These are phyloP conservation scores for Phytopythium kandeliae DNA, from an alignment of 352 stramenopile species.

Conservation along the genomic window DNA sequence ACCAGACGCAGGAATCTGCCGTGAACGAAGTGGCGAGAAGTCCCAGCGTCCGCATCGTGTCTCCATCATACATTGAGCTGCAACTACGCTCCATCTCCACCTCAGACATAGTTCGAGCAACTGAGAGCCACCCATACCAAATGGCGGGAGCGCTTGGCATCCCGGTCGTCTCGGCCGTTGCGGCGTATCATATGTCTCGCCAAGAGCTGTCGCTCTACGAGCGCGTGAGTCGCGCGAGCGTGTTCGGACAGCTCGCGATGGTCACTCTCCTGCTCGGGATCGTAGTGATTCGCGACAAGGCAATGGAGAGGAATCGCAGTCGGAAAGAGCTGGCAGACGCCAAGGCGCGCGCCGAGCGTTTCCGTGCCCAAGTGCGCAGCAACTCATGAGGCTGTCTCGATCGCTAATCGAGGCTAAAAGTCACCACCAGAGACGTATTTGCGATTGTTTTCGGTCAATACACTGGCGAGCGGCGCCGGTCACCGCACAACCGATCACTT, in stretches of 20 bases:
- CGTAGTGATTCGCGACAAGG: slow-evolving; percentile 1
- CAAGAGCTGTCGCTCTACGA: neutral
- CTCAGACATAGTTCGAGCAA: neutral
- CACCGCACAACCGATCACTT: no score
- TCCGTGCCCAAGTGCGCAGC: neutral
- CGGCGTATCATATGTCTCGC: neutral
- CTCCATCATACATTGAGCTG: slow-evolving; percentile 1
- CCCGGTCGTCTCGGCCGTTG: neutral
- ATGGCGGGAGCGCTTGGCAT: neutral
- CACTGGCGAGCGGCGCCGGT: no score
- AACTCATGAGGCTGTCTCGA: neutral
- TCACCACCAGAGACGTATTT: no score
- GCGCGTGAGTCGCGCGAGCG: slow-evolving; percentile 1
- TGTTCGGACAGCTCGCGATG: slow-evolving; percentile 2
- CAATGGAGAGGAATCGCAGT: neutral
- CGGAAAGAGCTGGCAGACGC: neutral
- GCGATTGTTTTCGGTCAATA: no score
- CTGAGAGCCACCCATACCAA: neutral
- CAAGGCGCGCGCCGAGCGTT: neutral
- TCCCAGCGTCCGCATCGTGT: neutral
- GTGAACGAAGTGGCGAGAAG: neutral
- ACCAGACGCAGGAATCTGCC: neutral
- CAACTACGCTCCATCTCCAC: neutral
- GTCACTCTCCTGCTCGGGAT: neutral
- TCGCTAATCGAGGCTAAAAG: neutral